Evolutionary conservation across 2,329 filamentous ascomycete species (phyloP).

Genomic region (Sphaerulina vaccinii): DNA sequence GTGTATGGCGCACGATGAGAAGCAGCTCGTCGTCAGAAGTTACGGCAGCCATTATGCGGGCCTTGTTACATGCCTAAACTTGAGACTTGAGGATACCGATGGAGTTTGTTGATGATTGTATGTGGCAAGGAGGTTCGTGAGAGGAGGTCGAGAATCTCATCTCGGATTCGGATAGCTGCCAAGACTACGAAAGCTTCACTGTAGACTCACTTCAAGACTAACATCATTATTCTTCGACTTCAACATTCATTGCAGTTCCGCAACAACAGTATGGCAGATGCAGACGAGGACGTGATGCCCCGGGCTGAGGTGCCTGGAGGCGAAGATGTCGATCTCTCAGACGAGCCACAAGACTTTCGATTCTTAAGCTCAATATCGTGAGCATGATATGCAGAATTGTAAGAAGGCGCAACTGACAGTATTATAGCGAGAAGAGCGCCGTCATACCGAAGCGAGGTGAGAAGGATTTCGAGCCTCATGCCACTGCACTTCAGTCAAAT

Average conservation of each 20-base stretch:
- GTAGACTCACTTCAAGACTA: not conserved
- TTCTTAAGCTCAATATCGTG: conserved; percentile 61
- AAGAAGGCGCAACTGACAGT: not conserved
- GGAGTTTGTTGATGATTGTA: not conserved
- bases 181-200: conserved; percentile 1
- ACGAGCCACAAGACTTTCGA: conserved; percentile 84
- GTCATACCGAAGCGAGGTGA: conserved; percentile 84
- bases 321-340: conserved; percentile 73
- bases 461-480: conserved; percentile 95
- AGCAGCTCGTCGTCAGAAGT: conserved; percentile 33
- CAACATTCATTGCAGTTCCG: not conserved
- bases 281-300: conserved; percentile 39
- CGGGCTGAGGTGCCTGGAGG: conserved; percentile 61
- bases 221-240: not conserved
- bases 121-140: not conserved
- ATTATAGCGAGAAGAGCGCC: conserved; percentile 35
- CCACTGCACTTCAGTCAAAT: conserved; percentile 75
- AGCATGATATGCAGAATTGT: conserved; percentile 16
- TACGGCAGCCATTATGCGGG: conserved; percentile 2
- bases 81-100: not conserved
- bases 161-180: not conserved
- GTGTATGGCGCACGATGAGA: conserved; percentile 18
- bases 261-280: conserved; percentile 37
- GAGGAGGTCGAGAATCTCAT: not conserved
- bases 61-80: not conserved